A percentile compares a stretch with the other conserved stretches of the same genome.
Evolutionary conservation across 2,329 filamentous ascomycete species (phyloP).

Genomic region (Claviceps pusilla): DNA sequence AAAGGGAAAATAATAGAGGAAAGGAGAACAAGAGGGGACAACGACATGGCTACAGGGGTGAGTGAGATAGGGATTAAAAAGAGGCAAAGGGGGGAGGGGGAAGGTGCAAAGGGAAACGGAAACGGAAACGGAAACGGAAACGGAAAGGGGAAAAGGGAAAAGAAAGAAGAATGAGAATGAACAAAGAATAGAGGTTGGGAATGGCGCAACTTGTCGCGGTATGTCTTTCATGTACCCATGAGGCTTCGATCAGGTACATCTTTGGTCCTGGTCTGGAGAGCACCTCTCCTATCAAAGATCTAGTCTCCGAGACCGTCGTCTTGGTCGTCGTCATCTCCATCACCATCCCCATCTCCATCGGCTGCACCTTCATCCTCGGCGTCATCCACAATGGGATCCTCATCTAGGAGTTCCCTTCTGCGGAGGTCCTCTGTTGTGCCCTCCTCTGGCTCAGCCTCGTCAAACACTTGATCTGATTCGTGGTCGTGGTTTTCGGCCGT

Average conservation of each 20-base stretch:
- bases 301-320: constrained; percentile 33
- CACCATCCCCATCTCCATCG: constrained; percentile 15
- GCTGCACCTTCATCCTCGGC: constrained; percentile 19
- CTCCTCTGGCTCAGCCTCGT: constrained; percentile 39
- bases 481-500: constrained; percentile 18
- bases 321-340: constrained; percentile 25
- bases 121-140: no score
- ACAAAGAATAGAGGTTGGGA: not conserved
- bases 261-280: no score
- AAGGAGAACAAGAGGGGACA: not conserved
- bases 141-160: not conserved
- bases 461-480: constrained; percentile 26
- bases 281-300: no score
- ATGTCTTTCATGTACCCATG: no score
- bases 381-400: constrained; percentile 26
- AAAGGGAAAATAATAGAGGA: not conserved
- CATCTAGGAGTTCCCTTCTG: constrained; percentile 37
- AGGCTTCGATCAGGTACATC: no score
- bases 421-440: constrained; percentile 43
- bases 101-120: no score
- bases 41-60: no score
- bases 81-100: no score
- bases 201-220: no score
- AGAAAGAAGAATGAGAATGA: not conserved
- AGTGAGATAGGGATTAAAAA: not conserved